Evolutionary conservation across 768 basidiomycete genomes (phyloP).

Genomic region (Amanita thiersii): DNA sequence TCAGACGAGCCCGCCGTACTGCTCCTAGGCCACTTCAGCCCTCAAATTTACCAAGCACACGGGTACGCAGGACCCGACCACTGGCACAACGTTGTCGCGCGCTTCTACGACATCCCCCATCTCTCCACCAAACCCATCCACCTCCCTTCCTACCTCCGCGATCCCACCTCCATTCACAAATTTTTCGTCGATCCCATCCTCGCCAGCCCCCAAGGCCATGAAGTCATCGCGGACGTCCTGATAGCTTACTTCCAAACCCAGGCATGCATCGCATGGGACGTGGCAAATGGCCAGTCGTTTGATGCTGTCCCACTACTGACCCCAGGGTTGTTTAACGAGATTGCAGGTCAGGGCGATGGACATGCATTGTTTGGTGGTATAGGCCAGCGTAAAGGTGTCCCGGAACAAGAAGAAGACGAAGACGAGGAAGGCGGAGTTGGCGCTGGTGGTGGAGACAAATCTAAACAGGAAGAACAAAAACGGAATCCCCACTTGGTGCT

Average conservation of each 20-base stretch:
- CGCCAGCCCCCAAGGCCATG: slow-evolving; percentile 74
- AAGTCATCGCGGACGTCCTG: slow-evolving; percentile 85
- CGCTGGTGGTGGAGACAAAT: slow-evolving; percentile 21
- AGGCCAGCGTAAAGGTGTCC: slow-evolving; percentile 74
- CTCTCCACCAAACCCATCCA: slow-evolving; percentile 78
- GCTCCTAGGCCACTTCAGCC: slow-evolving; percentile 91
- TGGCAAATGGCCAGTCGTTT: slow-evolving; percentile 57
- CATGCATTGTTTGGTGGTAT: slow-evolving; percentile 81
- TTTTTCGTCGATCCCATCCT: slow-evolving; percentile 84
- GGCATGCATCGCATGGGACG: slow-evolving; percentile 80
- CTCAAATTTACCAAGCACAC: slow-evolving; percentile 69
- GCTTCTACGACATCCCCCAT: slow-evolving; percentile 97
- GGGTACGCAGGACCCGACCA: slow-evolving; percentile 90
- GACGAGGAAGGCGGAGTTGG: not conserved
- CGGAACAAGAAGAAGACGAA: slow-evolving; percentile 29
- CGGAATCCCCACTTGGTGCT: slow-evolving; percentile 13
- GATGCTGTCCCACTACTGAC: slow-evolving; percentile 44
- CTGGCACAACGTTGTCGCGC: slow-evolving; percentile 83
- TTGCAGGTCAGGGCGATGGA: slow-evolving; percentile 26
- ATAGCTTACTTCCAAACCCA: slow-evolving; percentile 86
- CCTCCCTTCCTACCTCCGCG: slow-evolving; percentile 74
- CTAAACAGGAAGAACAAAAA: slow-evolving; percentile 21
- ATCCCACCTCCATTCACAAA: slow-evolving; percentile 52
- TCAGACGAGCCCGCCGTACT: slow-evolving; percentile 89
- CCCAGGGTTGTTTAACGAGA: slow-evolving; percentile 18